These are phyloP conservation scores for Aspergillus oerlinghausenensis DNA, from an alignment of 2,329 filamentous ascomycete genomes.

Conservation along the genomic window DNA sequence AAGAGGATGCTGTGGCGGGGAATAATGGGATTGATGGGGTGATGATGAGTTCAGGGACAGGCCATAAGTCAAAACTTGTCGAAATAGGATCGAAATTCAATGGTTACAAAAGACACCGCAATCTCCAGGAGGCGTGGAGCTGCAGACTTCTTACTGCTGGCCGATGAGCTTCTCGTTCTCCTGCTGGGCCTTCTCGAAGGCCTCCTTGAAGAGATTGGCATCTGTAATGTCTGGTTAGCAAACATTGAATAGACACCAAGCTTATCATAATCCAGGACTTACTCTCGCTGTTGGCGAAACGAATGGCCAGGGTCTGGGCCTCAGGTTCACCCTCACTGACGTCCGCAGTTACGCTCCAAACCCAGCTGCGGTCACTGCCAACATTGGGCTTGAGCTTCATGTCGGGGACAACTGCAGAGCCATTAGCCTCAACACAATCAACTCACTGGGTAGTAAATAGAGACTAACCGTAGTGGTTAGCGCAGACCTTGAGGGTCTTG, in stretches of 20 bases:
- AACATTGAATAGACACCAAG: neutral
- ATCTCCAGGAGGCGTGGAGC: neutral
- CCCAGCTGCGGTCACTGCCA: slow-evolving; percentile 96
- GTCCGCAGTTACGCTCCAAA: slow-evolving; percentile 97
- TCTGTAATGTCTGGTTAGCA: slow-evolving; percentile 50
- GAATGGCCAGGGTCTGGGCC: slow-evolving; percentile 91
- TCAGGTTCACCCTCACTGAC: slow-evolving; percentile 97
- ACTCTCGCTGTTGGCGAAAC: slow-evolving; percentile 98
- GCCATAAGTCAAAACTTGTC: neutral
- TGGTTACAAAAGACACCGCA: neutral
- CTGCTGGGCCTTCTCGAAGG: slow-evolving; percentile 93
- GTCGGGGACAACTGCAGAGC: slow-evolving; percentile 74
- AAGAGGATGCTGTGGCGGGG: slow-evolving; percentile 5
- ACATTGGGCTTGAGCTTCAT: slow-evolving; percentile 99
- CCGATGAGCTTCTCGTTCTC: slow-evolving; percentile 87
- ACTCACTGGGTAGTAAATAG: neutral
- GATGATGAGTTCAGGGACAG: neutral
- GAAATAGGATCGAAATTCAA: neutral
- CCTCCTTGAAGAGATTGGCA: slow-evolving; percentile 95
- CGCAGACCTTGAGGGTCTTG: slow-evolving; percentile 99
- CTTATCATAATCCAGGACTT: slow-evolving; percentile 38
- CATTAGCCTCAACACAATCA: slow-evolving; percentile 17
- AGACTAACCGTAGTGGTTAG: slow-evolving; percentile 93
- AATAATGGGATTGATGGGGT: slow-evolving; percentile 5
- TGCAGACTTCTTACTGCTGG: slow-evolving; percentile 37